A percentile compares a stretch with the other conserved stretches of the same genome.
Conservation (phyloP, 2,329 filamentous ascomycete species). For the Penicillium griseofulvum region DNA sequence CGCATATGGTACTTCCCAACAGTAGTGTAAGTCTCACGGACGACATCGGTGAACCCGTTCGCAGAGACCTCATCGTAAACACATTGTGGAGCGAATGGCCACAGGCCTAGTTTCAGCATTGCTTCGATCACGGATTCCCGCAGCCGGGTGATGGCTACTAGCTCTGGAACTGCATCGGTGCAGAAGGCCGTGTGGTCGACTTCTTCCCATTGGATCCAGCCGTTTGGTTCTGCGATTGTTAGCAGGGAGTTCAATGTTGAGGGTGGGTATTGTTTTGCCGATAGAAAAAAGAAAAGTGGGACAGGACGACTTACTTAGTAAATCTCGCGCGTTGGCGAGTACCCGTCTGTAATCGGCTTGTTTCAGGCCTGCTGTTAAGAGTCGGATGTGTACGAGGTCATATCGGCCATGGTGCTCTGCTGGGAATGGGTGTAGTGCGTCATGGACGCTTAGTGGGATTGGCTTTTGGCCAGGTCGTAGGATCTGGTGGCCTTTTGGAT, state of each 20-base stretch:
- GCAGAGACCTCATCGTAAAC: constrained; percentile 12
- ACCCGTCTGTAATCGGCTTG: constrained; percentile 19
- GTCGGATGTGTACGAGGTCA: constrained; percentile 32
- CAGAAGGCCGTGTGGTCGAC: constrained; percentile 19
- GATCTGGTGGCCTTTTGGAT: constrained; percentile 16
- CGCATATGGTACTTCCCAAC: constrained; percentile 13
- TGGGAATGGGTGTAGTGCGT: constrained; percentile 28
- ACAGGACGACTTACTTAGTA: constrained; percentile 25
- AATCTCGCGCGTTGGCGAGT: constrained; percentile 25
- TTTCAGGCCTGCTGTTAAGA: constrained; percentile 28
- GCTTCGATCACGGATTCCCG: constrained; percentile 9
- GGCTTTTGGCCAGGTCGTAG: constrained; percentile 6
- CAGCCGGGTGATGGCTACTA: constrained; percentile 5
- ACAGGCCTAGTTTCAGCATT: constrained; percentile 14
- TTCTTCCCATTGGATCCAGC: constrained; percentile 32
- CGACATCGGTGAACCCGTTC: constrained; percentile 8
- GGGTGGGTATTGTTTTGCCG: neutral
- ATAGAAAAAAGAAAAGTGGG: neutral
- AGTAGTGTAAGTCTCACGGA: constrained; percentile 13
- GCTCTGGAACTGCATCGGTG: constrained; percentile 13
- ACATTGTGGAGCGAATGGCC: constrained; percentile 8
- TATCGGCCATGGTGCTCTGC: constrained; percentile 26
- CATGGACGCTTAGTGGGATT: constrained; percentile 20
- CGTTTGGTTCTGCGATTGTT: constrained; percentile 21
- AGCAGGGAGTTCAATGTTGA: neutral